Base-by-base conservation (phyloP, 2,329 filamentous ascomycete species). In the Ophiostoma novo-ulmi region DNA sequence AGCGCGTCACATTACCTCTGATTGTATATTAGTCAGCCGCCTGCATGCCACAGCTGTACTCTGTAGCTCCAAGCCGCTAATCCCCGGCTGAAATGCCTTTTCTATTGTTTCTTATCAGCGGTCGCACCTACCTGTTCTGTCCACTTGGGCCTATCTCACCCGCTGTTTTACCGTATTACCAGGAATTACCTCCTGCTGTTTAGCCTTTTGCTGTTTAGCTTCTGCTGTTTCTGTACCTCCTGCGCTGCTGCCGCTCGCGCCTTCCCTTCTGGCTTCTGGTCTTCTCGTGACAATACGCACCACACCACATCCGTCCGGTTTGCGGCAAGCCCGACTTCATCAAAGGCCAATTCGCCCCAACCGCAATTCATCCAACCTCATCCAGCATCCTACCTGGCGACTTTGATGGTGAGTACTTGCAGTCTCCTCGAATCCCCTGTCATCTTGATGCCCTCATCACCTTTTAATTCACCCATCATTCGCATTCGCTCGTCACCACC, bases 201-300 rank as follows among this genome's bases (percentile, higher is more conserved):
- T 39, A 39, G 6, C 38, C 8, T 39, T 39, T 1, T 39, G 38
- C 38, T 11, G 38, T 39, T 39, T 2, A 39, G 10, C 38, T 39
- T 13, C 10, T 39, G 38, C 38, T 26, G 26, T 26, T 26, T 26
- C 26, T 26, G 26, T 26, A 26, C 26, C 26, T 39, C 13, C 10
- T 39, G 38, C 41, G 14, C 13, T 48, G 44, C 44, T 48, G 44
- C 44, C 31, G 58, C n/a, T 20, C 14, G 58, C 58, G n/a, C 58
- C 14, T 64, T 8, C 58, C 17, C 31, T 64, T 61, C 22, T 36
- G 11, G 10, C 31, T 64, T 61, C 22, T 36, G 11, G 10, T 58
- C 8, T 64, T n/a, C 61, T 64, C 61, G 61, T 64, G 61, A 64
- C 61, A 65, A 35, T 63, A 13, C 63, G 63, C 14, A 65, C 35